These are phyloP conservation scores for Kockiozyma suomiensis DNA, from an alignment of 805 yeast genomes.

Conservation along the genomic window DNA sequence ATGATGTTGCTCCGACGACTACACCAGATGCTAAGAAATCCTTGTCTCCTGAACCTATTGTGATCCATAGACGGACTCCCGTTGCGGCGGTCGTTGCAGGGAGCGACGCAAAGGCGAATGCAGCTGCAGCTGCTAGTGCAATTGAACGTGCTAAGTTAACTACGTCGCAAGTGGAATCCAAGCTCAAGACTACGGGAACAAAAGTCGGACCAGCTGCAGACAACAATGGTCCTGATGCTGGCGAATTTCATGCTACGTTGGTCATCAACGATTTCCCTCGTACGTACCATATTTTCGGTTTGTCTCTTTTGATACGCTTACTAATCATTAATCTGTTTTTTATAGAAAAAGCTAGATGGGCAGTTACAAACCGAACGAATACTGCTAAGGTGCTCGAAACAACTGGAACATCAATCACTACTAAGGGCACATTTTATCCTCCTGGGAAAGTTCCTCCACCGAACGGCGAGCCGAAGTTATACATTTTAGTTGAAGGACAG, in stretches of 20 bases:
- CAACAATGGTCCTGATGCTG: slow-evolving; percentile 58
- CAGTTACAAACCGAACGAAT: slow-evolving; percentile 67
- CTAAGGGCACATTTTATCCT: slow-evolving; percentile 76
- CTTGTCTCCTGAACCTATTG: slow-evolving; percentile 23
- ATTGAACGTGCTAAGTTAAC: slow-evolving; percentile 33
- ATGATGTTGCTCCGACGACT: slow-evolving; percentile 31
- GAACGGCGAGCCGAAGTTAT: slow-evolving; percentile 68
- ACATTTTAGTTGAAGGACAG: slow-evolving; percentile 72
- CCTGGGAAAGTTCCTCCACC: slow-evolving; percentile 57
- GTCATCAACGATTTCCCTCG: slow-evolving; percentile 83
- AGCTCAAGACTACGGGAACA: slow-evolving; percentile 37
- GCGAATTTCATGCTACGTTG: slow-evolving; percentile 65
- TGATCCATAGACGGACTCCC: slow-evolving; percentile 13
- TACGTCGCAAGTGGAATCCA: slow-evolving; percentile 33
- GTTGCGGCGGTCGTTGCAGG: neutral
- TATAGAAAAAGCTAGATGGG: slow-evolving; percentile 67
- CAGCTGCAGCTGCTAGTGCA: slow-evolving; percentile 26
- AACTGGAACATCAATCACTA: slow-evolving; percentile 75
- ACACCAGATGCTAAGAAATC: slow-evolving; percentile 22
- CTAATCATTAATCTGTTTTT: neutral
- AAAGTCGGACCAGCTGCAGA: slow-evolving; percentile 57
- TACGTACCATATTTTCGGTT: slow-evolving; percentile 8
- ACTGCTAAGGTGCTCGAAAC: slow-evolving; percentile 65
- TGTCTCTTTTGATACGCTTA: neutral
- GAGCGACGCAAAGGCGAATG: slow-evolving; percentile 3